Conservation (phyloP, 345 rosid genomes). For the Citrus reticulata region DNA sequence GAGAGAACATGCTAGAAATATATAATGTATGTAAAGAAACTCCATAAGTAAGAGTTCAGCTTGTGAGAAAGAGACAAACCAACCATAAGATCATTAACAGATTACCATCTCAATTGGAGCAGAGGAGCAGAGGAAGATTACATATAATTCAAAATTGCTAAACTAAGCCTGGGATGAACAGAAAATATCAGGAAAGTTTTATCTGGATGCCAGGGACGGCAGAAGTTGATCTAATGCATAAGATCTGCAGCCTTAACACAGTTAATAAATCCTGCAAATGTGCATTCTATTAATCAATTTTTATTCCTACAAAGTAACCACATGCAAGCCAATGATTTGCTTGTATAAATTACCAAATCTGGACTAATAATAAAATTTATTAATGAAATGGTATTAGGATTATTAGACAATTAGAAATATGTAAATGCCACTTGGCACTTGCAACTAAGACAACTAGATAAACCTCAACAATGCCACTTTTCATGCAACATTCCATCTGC, state of each 20-base stretch:
- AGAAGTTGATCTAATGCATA: neutral
- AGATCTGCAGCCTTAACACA: neutral
- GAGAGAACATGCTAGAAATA: neutral
- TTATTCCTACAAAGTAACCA: neutral
- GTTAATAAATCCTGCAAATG: slow-evolving; percentile 1
- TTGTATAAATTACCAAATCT: neutral
- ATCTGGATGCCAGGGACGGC: neutral
- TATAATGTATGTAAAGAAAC: neutral
- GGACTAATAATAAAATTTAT: neutral
- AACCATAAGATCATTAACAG: neutral
- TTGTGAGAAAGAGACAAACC: neutral
- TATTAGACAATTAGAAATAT: neutral
- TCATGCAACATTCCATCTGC: neutral
- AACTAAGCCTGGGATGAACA: neutral
- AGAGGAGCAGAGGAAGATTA: neutral
- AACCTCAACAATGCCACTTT: neutral
- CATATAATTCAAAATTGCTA: neutral
- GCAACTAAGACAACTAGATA: neutral
- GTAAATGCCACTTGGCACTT: neutral
- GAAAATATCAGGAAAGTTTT: neutral
- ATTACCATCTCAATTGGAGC: neutral
- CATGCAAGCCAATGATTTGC: neutral
- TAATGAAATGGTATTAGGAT: neutral
- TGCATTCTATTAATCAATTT: neutral
- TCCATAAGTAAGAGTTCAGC: neutral